Base-by-base conservation (phyloP, 768 basidiomycete species). In the Phylloporus sp. region DNA sequence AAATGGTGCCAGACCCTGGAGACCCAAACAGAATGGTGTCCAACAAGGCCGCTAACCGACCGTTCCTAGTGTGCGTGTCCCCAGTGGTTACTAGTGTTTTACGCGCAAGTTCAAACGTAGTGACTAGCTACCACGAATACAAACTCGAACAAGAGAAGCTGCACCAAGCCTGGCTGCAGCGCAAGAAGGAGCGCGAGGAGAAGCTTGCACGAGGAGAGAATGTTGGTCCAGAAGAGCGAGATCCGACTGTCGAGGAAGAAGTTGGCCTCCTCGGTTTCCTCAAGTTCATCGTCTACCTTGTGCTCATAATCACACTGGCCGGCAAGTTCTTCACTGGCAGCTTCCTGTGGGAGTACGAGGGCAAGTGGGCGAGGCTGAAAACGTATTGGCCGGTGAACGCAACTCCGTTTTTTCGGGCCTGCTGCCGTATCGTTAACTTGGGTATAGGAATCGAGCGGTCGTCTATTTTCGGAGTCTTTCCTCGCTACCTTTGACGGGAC, bases 261-360 rank as follows among this genome's bases (percentile, higher is more conserved):
- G 75, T 90, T 36, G 83, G 81, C 39, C 50, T 81, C 31, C 59
- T 77, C 26, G 83, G 79, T 20, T 61, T 90, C 38, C 65, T 90
- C 61, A 89, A 86, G 64, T 84, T 89, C 62, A 53, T 87, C 29
- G 48, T 86, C 39, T 77, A 79, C 53, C 41, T 78, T 3, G 42
- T 81, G 18, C 55, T 87, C 41, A 66, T 81, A 50, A 49, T 76
- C 31, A 59, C 79, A 1, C 70, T 90, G 24, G 76, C 82, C 28
- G 85, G 91, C 44, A 86, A 86, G 61, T 91, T 94, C 67, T 70
- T 94, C 61, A 89, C 89, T 0, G 88, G 85, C n/a, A 89, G 84
- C 60, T 90, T 81, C 62, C 67, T 81, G 18, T 96, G 91, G 90
- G 90, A 92, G 52, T 80, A 83, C 57, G 74, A 85, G 52, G 78